Evolutionary conservation across 495 filamentous ascomycete genomes (phyloP), one percentile per base, ranked within the genome.

Genomic region (Penicillium mononematosum): DNA sequence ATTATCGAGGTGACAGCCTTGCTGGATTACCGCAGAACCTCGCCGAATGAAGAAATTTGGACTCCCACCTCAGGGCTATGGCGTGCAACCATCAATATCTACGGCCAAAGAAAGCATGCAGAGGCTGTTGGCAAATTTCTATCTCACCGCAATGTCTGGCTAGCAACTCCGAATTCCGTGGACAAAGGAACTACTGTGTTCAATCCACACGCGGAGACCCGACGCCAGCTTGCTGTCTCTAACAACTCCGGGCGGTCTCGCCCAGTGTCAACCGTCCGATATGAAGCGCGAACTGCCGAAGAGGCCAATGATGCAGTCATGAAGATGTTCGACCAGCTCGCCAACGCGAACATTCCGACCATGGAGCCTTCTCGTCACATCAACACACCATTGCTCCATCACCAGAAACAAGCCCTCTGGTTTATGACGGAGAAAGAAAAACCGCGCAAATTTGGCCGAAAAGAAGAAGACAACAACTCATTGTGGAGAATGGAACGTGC

Each of bases 381-480:
- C 44, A 74, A 67, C 25, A 97, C 92, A 0, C 77, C 83, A 7
- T 72, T 98, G 32, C 81, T 98, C 24, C 80, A 80, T 46, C 94
- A 98, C 69, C 94, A 98, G 65, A 92, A 91, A 65, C 93, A 97
- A 71, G 94, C 88, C 0, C 78, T 98, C 3, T 84, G 84, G 70
- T 98, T 96, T 61, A 89, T 98, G 88, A 85, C 74, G 6, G 81
- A 82, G n/a, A 89, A 88, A 56, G 94, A 97, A 69, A 78, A 83
- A 27, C 81, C 81, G 36, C 81, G 79, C 22, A 78, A 73, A 24
- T 84, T 79, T 60, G 77, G 76, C 12, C 75, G 75, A 11, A 75
- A 80, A 10, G 81, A 85, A 19, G 79, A 81, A 41, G 74, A 79
- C 27, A 82, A 85, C 57, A 86, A 84, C 45, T 90, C 90, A 0